Evolutionary conservation across 2,329 filamentous ascomycete genomes (phyloP), one percentile per base, ranked within the genome.

Genomic region (Chaetomium olivaceum): DNA sequence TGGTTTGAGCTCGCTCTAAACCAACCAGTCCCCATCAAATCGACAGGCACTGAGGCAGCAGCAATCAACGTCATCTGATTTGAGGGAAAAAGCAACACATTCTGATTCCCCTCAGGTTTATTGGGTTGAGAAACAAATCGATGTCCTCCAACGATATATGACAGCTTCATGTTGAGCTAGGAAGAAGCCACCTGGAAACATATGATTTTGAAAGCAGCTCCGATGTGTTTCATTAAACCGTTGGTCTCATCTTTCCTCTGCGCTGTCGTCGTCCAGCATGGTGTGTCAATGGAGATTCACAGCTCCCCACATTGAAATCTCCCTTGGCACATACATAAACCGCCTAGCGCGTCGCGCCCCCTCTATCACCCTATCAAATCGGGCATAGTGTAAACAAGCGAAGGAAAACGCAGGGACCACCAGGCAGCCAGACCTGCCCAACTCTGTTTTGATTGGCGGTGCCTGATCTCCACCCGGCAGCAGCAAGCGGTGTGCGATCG

Each of bases 401-500:
- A 64, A 60, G 54, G 67, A 64, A 59, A 58, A 64, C 63, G 71
- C 71, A 72, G 70, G 71, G 72, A 66, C 71, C 71, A 71, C 68
- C 68, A 55, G 43, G 57, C 62, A 67, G 46, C 64, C 60, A 65
- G 65, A 62, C 69, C 60, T 67, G 65, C 69, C 65, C 65, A 46
- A 61, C 64, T 65, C 68, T 56, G 62, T 61, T 66, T 65, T 63
- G 62, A 70, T 71, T 71, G 68, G 70, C 56, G 65, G 71, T 73
- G 69, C 71, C 71, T 71, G 71, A 70, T 68, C 70, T 62, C 68
- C 71, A 69, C 71, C 68, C 62, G 67, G 66, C 71, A 70, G 67
- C 69, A 68, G 69, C 69, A 65, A 65, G 71, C 72, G 72, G 72
- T 74, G 72, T 73, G 68, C 63, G 63, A 64, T 59, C 66, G 67